Base-by-base conservation (phyloP, 2,329 filamentous ascomycete species). In the Thelonectria olida region DNA sequence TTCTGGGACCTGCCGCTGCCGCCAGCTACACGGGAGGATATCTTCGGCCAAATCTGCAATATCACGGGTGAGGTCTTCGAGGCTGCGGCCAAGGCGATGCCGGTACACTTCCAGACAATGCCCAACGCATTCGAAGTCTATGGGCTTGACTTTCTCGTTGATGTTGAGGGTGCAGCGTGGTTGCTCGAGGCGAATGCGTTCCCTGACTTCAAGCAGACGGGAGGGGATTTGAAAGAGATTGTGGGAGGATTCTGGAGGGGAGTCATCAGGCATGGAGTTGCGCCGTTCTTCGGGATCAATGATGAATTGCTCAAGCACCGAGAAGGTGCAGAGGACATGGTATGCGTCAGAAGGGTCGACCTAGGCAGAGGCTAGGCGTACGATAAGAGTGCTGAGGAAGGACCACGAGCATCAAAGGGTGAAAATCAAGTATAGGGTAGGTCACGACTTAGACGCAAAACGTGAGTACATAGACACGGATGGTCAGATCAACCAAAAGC, bases 151-250 rank as follows among this genome's bases (percentile, higher is more conserved):
- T 99, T 96, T 74, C 76, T 99, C 71, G 89, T 97, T 9, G 92
- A 93, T 71, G 83, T 74, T 0, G 71, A 75, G 8, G 89, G 88
- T 0, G 82, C 72, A 4, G 86, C 88, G 4, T 97, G 89, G 88
- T 75, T 99, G 72, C 80, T 99, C 58, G 96, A 99, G 80, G 87
- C 97, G 28, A 99, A 99, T 80, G 92, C 95, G 0, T 99, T 97
- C 78, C 96, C 96, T 9, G 96, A 99, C 79, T 98, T 98, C 74
- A 89, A 86, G 73, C 95, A 98, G 85, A 97, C 93, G 15, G 96
- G 96, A 8, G 93, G 92, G 0, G 90, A 91, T 58, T 78, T 97
- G 66, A 87, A 84, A 73, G 85, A 80, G 0, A 77, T 98, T 39
- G 90, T 99, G 22, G 85, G 82, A 19, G 90, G 89, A 7, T 82